Evolutionary conservation across 1,139 yeast genomes (phyloP).

Genomic region (Meyerozyma elateridarum): DNA sequence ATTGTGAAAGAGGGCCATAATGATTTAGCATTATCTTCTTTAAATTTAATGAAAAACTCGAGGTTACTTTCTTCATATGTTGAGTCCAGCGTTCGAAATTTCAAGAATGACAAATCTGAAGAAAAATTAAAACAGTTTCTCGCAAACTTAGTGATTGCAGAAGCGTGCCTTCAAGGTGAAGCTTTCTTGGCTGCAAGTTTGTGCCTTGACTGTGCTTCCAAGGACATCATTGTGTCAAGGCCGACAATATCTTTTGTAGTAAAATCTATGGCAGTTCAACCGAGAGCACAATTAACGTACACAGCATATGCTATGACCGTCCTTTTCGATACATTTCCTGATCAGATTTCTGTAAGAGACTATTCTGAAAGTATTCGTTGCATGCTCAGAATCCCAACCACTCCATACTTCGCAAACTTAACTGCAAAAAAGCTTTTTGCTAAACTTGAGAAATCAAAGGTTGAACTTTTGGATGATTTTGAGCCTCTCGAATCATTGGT

Average conservation of each 20-base stretch:
- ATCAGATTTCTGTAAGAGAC: background rate
- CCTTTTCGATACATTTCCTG: background rate
- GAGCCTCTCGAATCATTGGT: background rate
- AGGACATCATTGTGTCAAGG: background rate
- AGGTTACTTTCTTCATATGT: background rate
- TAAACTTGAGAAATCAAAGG: background rate
- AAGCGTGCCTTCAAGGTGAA: background rate
- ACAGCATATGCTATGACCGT: conserved; percentile 1
- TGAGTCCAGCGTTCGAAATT: too few relatives aligned
- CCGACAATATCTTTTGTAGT: background rate
- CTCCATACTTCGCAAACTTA: conserved; percentile 1
- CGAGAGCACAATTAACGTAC: background rate
- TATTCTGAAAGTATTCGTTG: background rate
- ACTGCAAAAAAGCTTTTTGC: background rate
- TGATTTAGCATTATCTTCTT: background rate
- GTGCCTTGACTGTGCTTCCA: background rate
- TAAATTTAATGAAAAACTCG: background rate
- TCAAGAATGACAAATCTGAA: too few relatives aligned
- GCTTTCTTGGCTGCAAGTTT: conserved; percentile 1
- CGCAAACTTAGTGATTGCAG: background rate
- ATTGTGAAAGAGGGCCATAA: background rate
- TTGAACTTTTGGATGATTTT: background rate
- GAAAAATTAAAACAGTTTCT: background rate
- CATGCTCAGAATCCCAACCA: background rate
- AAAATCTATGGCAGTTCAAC: background rate